phyloP scores from a whole-genome alignment of 345 rosid genomes.

The Aethionema arabicum region DNA sequence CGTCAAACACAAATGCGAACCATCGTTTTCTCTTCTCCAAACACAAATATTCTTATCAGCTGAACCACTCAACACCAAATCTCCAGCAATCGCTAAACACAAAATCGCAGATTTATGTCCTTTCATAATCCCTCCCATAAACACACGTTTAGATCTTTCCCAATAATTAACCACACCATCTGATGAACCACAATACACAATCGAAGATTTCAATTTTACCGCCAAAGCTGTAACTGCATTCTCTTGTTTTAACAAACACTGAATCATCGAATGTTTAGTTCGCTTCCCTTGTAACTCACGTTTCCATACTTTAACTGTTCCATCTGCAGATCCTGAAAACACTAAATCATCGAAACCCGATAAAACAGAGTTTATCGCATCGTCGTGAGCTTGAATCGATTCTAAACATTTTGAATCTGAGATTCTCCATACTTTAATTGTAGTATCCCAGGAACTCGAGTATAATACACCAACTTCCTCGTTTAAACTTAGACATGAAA shows the following conservation, averaged over 20 bases:
- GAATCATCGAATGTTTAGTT: conserved; percentile 55
- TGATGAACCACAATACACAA: conserved; percentile 72
- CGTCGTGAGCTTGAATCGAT: conserved; percentile 63
- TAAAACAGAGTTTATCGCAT: conserved; percentile 59
- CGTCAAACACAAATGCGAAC: conserved; percentile 55
- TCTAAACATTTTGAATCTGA: conserved; percentile 57
- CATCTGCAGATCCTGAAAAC: conserved; percentile 75
- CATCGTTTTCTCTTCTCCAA: conserved; percentile 65
- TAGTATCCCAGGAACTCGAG: conserved; percentile 70
- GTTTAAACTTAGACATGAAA: conserved; percentile 56
- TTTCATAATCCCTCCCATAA: conserved; percentile 54
- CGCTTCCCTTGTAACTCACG: conserved; percentile 58
- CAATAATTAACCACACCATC: conserved; percentile 68
- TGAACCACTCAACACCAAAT: conserved; percentile 75
- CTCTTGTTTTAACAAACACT: conserved; percentile 62
- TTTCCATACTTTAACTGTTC: conserved; percentile 66
- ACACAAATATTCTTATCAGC: conserved; percentile 80
- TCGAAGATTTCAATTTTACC: conserved; percentile 40
- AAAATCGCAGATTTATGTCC: conserved; percentile 71
- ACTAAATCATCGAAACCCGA: conserved; percentile 47
- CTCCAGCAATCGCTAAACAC: conserved; percentile 56
- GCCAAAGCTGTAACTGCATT: conserved; percentile 77
- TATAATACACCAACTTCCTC: conserved; percentile 52
- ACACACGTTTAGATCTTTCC: conserved; percentile 51
- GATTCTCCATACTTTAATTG: conserved; percentile 61